Evolutionary conservation across 306 rosid genomes (phyloP).

Genomic region (Biancaea sappan): DNA sequence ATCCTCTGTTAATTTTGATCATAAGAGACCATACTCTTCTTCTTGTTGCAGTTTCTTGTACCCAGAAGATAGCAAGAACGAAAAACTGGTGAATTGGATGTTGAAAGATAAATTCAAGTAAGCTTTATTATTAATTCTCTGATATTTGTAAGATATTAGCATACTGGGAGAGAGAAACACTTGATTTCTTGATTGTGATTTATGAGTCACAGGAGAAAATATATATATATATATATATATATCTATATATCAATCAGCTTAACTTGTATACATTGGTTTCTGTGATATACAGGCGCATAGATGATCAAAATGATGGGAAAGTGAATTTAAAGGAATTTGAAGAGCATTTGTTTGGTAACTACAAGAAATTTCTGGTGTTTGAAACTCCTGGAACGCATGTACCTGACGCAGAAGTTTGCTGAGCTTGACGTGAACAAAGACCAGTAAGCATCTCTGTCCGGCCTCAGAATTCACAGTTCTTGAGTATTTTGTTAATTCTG

Average conservation of each 20-base stretch:
- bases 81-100: slow-evolving; percentile 57
- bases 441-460: slow-evolving; percentile 39
- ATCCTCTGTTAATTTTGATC: neutral
- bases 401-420: slow-evolving; percentile 47
- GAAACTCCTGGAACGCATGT: slow-evolving; percentile 42
- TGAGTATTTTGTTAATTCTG: neutral
- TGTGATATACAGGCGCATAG: slow-evolving; percentile 54
- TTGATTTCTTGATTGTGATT: too few relatives aligned
- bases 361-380: slow-evolving; percentile 50
- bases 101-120: slow-evolving; percentile 62
- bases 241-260: too few relatives aligned
- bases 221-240: too few relatives aligned
- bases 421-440: slow-evolving; percentile 72
- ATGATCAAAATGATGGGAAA: slow-evolving; percentile 55
- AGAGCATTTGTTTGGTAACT: slow-evolving; percentile 42
- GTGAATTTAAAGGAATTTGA: slow-evolving; percentile 52
- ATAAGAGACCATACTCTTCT: neutral
- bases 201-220: neutral
- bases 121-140: neutral
- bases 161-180: too few relatives aligned
- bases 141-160: too few relatives aligned
- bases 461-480: neutral
- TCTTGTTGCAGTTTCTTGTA: slow-evolving; percentile 59
- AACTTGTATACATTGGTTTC: neutral
- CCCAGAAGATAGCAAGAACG: slow-evolving; percentile 72